Conservation (phyloP, 2,329 filamentous ascomycete genomes). For the Pseudophaeomoniella oleicola region DNA sequence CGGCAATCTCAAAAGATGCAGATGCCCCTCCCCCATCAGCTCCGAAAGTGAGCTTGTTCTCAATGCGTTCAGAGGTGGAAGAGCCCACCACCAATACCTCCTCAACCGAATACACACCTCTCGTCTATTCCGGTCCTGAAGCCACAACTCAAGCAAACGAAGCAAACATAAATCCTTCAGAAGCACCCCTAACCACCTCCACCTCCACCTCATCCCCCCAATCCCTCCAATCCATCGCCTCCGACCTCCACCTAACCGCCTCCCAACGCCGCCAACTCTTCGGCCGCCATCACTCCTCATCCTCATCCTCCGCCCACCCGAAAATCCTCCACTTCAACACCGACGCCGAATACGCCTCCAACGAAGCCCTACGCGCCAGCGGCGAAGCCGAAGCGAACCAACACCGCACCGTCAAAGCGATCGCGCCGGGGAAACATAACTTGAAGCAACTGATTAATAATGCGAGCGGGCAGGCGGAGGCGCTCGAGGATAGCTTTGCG, state of each 20-base stretch:
- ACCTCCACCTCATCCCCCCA: slow-evolving; percentile 20
- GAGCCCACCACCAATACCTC: slow-evolving; percentile 2
- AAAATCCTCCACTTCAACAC: slow-evolving; percentile 78
- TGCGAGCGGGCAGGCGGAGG: slow-evolving; percentile 68
- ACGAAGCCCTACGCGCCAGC: slow-evolving; percentile 58
- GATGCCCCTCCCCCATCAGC: slow-evolving; percentile 20
- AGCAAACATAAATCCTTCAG: slow-evolving; percentile 31
- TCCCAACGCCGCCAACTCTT: slow-evolving; percentile 72
- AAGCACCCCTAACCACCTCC: slow-evolving; percentile 12
- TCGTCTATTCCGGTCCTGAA: slow-evolving; percentile 25
- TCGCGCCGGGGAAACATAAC: slow-evolving; percentile 80
- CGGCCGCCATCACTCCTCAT: slow-evolving; percentile 40
- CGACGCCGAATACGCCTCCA: slow-evolving; percentile 71
- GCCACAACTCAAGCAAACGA: slow-evolving; percentile 20
- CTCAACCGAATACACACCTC: slow-evolving; percentile 33
- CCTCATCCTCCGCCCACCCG: slow-evolving; percentile 31
- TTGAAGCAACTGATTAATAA: slow-evolving; percentile 76
- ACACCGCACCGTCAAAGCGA: slow-evolving; percentile 69
- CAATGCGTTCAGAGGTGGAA: slow-evolving; percentile 33
- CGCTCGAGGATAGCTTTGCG: slow-evolving; percentile 84
- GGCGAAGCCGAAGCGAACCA: slow-evolving; percentile 47
- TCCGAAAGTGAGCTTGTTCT: slow-evolving; percentile 57
- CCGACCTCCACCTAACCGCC: slow-evolving; percentile 64
- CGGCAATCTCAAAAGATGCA: slow-evolving; percentile 6
- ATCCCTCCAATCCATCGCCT: slow-evolving; percentile 56